Conservation (phyloP, 1,284 basidiomycete species). For the Fomitopsis palustris region DNA sequence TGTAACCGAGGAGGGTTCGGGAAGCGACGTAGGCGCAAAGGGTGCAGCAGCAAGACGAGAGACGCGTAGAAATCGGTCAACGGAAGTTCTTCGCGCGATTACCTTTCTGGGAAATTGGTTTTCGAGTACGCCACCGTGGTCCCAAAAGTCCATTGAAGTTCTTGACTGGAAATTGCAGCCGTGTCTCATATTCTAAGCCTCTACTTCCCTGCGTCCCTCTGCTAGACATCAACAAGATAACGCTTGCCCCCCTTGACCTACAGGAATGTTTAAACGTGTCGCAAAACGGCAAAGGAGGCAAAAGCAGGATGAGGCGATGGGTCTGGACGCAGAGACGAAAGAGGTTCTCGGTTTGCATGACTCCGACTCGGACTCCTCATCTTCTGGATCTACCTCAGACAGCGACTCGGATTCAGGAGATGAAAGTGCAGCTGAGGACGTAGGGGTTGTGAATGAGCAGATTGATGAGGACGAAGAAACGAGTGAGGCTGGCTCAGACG, state of each 20-base stretch:
- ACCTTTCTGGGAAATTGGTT: too few species aligned
- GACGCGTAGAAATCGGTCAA: too few species aligned
- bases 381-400: slow-evolving; percentile 31
- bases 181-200: too few species aligned
- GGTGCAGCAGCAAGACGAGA: too few species aligned
- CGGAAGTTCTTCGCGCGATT: too few species aligned
- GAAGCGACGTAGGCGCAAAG: too few species aligned
- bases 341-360: slow-evolving; percentile 70
- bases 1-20: too few species aligned
- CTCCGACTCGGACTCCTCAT: slow-evolving; percentile 70
- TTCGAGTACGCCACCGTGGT: too few species aligned
- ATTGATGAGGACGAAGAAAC: slow-evolving; percentile 24
- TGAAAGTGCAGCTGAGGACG: slow-evolving; percentile 15
- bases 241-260: not conserved
- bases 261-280: slow-evolving; percentile 78
- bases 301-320: slow-evolving; percentile 67
- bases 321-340: slow-evolving; percentile 67
- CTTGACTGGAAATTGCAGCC: too few species aligned
- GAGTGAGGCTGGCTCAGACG: slow-evolving; percentile 25
- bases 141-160: too few species aligned
- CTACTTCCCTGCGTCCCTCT: too few species aligned
- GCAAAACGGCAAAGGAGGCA: slow-evolving; percentile 64
- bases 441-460: slow-evolving; percentile 11
- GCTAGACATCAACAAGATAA: too few species aligned
- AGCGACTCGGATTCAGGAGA: slow-evolving; percentile 14